phyloP scores from a whole-genome alignment of 1,284 basidiomycete species.

The Trametes sp. region DNA sequence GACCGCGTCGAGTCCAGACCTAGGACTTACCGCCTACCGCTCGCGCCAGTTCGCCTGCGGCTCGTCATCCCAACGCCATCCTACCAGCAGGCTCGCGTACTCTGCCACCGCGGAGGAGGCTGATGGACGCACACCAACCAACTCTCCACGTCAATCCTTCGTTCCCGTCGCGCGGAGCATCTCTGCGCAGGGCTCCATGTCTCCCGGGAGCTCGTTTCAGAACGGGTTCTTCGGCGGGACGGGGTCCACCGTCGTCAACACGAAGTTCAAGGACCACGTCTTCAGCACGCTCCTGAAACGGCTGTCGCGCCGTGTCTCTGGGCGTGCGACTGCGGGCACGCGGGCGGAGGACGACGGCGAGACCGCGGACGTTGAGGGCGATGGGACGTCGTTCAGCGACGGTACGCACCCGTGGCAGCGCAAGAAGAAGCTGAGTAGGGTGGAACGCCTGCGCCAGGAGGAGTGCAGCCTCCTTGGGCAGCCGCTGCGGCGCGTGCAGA shows the following conservation, averaged over 20 bases:
- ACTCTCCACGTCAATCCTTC: slow-evolving; percentile 51
- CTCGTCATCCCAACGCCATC: slow-evolving; percentile 15
- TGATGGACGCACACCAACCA: slow-evolving; percentile 61
- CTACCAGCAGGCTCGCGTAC: slow-evolving; percentile 25
- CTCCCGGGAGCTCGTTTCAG: slow-evolving; percentile 31
- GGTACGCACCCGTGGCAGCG: slow-evolving; percentile 42
- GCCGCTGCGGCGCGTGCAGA: slow-evolving; percentile 66
- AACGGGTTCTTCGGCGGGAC: slow-evolving; percentile 78
- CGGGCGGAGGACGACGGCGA: slow-evolving; percentile 53
- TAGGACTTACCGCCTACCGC: slow-evolving; percentile 44
- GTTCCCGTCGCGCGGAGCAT: slow-evolving; percentile 16
- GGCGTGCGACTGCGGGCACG: slow-evolving; percentile 44
- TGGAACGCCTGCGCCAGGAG: slow-evolving; percentile 46
- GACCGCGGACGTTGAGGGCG: slow-evolving; percentile 53
- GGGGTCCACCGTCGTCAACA: slow-evolving; percentile 92
- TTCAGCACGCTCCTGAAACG: slow-evolving; percentile 86
- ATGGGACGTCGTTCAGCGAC: slow-evolving; percentile 44
- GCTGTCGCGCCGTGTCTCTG: slow-evolving; percentile 57
- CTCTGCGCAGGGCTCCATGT: slow-evolving; percentile 26
- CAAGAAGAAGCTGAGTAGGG: slow-evolving; percentile 45
- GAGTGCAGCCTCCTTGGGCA: slow-evolving; percentile 41
- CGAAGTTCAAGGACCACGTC: slow-evolving; percentile 91
- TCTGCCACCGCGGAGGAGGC: slow-evolving; percentile 39
- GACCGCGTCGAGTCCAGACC: slow-evolving; percentile 72
- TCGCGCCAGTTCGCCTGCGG: slow-evolving; percentile 26